These are phyloP conservation scores for Rhodosporidiobolus sp. DNA, from an alignment of 768 basidiomycete genomes.

Conservation along the genomic window DNA sequence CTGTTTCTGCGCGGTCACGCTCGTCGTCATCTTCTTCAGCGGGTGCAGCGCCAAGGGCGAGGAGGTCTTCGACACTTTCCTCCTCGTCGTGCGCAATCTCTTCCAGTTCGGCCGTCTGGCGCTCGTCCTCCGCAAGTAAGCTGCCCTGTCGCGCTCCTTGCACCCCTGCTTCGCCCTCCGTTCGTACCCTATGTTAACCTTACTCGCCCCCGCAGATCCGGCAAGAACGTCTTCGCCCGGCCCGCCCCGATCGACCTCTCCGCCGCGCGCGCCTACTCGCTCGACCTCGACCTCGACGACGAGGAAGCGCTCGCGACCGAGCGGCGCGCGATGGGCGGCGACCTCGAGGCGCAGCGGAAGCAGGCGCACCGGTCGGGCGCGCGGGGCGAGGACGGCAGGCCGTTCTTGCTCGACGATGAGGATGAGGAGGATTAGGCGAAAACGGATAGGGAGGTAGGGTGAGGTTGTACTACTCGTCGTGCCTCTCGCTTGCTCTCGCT, in stretches of 20 bases:
- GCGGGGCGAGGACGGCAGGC: not conserved
- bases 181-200: not conserved
- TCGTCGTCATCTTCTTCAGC: constrained; percentile 83
- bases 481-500: too few species aligned
- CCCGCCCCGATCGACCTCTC: constrained; percentile 52
- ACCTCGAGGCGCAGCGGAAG: constrained; percentile 28
- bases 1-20: constrained; percentile 79
- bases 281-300: constrained; percentile 52
- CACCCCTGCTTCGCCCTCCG: not conserved
- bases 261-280: constrained; percentile 50
- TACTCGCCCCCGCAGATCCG: constrained; percentile 46
- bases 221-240: constrained; percentile 50
- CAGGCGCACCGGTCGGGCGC: not conserved
- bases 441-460: not conserved
- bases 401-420: constrained; percentile 27
- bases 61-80: constrained; percentile 85
- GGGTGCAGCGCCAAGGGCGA: constrained; percentile 88
- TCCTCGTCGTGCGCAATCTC: constrained; percentile 87
- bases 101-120: constrained; percentile 62
- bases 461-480: not conserved
- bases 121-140: constrained; percentile 88
- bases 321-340: constrained; percentile 35
- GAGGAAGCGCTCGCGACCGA: constrained; percentile 47
- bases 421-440: constrained; percentile 12
- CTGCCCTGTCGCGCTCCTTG: too few species aligned